Base-by-base conservation (phyloP, 768 basidiomycete species). In the Lentinula edodes region DNA sequence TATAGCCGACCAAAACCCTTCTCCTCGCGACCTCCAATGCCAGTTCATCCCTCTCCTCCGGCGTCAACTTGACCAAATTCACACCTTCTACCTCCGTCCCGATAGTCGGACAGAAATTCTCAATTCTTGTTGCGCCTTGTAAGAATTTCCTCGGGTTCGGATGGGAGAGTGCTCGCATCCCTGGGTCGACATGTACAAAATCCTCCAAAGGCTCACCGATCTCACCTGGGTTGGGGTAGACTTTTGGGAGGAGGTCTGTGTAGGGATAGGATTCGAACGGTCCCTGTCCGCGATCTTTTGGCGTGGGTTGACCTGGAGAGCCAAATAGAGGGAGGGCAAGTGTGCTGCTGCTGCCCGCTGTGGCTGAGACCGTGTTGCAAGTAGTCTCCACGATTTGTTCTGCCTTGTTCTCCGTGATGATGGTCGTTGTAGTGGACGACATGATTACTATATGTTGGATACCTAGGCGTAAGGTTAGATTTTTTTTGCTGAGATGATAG, bases 121-220 rank as follows among this genome's bases (percentile, higher is more conserved):
- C 65, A 34, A 80, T 65, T 58, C 70, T 74, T 2, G 69, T 72
- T 12, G 83, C 83, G 56, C 70, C 70, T 5, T 75, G 70, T 20
- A 86, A 74, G 75, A 86, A 85, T 10, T 78, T 70, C 32, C 77
- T 75, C 0, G 85, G 83, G 55, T 83, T 75, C 2, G 75, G 68
- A 67, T 84, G 83, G 46, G 70, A 62, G 60, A 83, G 73, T 2
- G 85, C 87, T 38, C 81, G 76, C n/a, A 68, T 65, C 6, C 80
- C 86, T 0, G 86, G 86, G 66, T 88, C 86, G 65, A 75, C 72
- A 63, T 86, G 85, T 61, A 82, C 79, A 67, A 83, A 88, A 1
- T 81, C 78, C 32, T 71, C 71, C 59, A 87, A 74, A 6, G 84
- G 80, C 15, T 82, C 80, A 53, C 80, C 80, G 38, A 42, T 48